A percentile compares a stretch with the other conserved stretches of the same genome.
Conservation (phyloP, 176 grass and related monocot species). For the Dactylis glomerata region DNA sequence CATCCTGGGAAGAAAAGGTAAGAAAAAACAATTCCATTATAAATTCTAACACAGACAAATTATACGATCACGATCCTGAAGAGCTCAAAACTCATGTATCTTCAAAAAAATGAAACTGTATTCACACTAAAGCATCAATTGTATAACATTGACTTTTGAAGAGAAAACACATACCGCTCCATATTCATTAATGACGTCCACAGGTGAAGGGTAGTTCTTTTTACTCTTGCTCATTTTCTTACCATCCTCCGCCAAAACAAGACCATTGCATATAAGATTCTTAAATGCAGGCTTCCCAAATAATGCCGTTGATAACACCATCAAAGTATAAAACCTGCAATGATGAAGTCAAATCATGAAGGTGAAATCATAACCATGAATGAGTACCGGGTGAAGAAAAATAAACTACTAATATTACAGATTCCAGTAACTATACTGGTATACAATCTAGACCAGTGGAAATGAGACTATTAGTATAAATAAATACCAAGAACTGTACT, state of each 20-base stretch:
- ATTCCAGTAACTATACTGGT: neutral
- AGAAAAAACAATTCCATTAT: neutral
- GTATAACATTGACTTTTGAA: slow-evolving; percentile 14
- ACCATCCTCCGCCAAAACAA: slow-evolving; percentile 96
- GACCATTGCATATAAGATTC: slow-evolving; percentile 98
- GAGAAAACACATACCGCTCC: slow-evolving; percentile 74
- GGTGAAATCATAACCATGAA: neutral
- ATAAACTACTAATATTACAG: neutral
- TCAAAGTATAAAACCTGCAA: slow-evolving; percentile 98
- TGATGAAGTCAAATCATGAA: slow-evolving; percentile 11
- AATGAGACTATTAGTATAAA: neutral
- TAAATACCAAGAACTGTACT: neutral
- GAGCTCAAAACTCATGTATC: slow-evolving; percentile 11
- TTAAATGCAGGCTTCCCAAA: slow-evolving; percentile 99
- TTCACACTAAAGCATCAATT: neutral
- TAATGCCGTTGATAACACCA: slow-evolving; percentile 93
- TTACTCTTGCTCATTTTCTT: slow-evolving; percentile 99
- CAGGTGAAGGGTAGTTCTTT: slow-evolving; percentile 88
- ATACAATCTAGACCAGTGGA: neutral
- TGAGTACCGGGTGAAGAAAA: neutral
- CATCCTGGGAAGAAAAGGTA: slow-evolving; percentile 65
- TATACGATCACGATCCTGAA: slow-evolving; percentile 1
- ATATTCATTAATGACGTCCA: slow-evolving; percentile 77
- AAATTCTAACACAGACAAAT: neutral
- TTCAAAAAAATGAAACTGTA: slow-evolving; percentile 6